A percentile compares a stretch with the other conserved stretches of the same genome.
Evolutionary conservation across 2,329 filamentous ascomycete species (phyloP).

Genomic region (Sphaerulina musiva): DNA sequence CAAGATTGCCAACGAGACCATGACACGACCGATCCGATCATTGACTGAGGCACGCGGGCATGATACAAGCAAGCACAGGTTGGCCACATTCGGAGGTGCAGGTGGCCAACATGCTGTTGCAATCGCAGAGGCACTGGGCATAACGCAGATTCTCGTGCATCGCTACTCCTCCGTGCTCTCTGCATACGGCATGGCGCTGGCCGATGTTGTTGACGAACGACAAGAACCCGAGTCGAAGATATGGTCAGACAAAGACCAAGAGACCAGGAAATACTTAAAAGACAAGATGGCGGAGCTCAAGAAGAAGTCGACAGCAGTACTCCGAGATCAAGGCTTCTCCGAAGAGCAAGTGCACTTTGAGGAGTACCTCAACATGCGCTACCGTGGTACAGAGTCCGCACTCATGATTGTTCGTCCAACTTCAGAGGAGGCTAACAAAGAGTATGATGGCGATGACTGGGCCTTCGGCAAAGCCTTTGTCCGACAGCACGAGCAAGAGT

Average conservation of each 20-base stretch:
- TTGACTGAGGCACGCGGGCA: slow-evolving; percentile 89
- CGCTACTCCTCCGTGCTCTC: slow-evolving; percentile 83
- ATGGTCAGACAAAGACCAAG: slow-evolving; percentile 52
- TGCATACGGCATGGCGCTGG: slow-evolving; percentile 86
- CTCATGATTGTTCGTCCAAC: slow-evolving; percentile 79
- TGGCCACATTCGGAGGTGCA: slow-evolving; percentile 87
- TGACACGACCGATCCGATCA: slow-evolving; percentile 83
- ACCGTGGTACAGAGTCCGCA: slow-evolving; percentile 82
- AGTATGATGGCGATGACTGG: slow-evolving; percentile 63
- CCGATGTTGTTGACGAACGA: slow-evolving; percentile 85
- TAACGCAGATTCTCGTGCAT: slow-evolving; percentile 78
- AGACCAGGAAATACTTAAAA: slow-evolving; percentile 57
- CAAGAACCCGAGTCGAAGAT: slow-evolving; percentile 66
- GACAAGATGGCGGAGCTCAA: slow-evolving; percentile 73
- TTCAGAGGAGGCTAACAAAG: slow-evolving; percentile 53
- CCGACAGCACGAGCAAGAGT: slow-evolving; percentile 83
- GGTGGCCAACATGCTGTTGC: slow-evolving; percentile 90
- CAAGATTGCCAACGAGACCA: slow-evolving; percentile 83
- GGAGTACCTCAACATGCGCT: slow-evolving; percentile 90
- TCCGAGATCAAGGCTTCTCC: slow-evolving; percentile 72
- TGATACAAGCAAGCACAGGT: slow-evolving; percentile 80
- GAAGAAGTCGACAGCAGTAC: slow-evolving; percentile 60
- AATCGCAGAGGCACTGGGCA: slow-evolving; percentile 76
- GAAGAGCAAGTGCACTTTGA: slow-evolving; percentile 72
- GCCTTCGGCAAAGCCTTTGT: slow-evolving; percentile 80